Conservation (phyloP, 1,284 basidiomycete genomes). For the Blastosporella zonata region DNA sequence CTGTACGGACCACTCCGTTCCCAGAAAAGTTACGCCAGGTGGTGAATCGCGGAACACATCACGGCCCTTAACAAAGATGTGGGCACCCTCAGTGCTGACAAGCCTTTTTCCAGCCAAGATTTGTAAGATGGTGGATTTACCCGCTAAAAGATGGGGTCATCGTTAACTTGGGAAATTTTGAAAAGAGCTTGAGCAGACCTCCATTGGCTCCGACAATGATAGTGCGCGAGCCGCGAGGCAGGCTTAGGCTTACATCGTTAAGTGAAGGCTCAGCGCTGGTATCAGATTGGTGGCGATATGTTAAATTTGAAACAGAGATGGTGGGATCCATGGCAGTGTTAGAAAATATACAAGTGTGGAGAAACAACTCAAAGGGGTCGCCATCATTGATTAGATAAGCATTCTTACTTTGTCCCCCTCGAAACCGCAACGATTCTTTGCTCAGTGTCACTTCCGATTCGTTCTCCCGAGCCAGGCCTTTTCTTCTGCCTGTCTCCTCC, state of each 20-base stretch:
- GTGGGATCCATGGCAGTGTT: slow-evolving; percentile 27
- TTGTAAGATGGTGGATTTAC: slow-evolving; percentile 94
- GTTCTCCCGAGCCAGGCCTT: slow-evolving; percentile 16
- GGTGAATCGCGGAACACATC: slow-evolving; percentile 84
- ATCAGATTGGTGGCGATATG: slow-evolving; percentile 56
- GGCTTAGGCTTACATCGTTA: slow-evolving; percentile 59
- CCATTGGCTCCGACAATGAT: slow-evolving; percentile 91
- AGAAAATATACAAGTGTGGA: not conserved
- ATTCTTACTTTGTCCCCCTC: slow-evolving; percentile 8
- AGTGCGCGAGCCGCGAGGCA: slow-evolving; percentile 76
- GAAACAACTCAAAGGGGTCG: not conserved
- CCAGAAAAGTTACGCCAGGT: slow-evolving; percentile 84
- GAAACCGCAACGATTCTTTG: slow-evolving; percentile 10
- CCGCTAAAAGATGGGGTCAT: slow-evolving; percentile 49
- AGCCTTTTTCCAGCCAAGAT: slow-evolving; percentile 93
- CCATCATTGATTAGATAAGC: slow-evolving; percentile 19
- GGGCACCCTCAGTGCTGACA: slow-evolving; percentile 55
- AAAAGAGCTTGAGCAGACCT: slow-evolving; percentile 42
- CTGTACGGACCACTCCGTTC: slow-evolving; percentile 77
- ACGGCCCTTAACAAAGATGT: slow-evolving; percentile 70
- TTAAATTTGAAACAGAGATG: slow-evolving; percentile 58
- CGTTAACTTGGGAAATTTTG: slow-evolving; percentile 2
- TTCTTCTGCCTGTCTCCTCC: slow-evolving; percentile 25
- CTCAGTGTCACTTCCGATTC: slow-evolving; percentile 5
- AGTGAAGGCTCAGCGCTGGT: slow-evolving; percentile 54